Evolutionary conservation across 176 grass and related monocot genomes (phyloP).

Genomic region (Eleusine coracana): DNA sequence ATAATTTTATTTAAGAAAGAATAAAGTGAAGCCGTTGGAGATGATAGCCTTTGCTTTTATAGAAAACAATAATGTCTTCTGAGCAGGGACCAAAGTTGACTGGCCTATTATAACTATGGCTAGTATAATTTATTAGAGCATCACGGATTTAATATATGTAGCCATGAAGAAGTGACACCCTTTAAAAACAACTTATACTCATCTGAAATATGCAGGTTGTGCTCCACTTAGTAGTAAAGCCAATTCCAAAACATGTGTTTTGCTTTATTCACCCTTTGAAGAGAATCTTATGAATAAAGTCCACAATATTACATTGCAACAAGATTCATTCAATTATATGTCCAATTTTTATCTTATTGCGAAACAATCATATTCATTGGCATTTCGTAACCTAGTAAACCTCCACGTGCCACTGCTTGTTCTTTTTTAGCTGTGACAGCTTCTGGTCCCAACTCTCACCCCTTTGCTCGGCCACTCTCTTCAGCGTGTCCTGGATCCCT

Average conservation of each 20-base stretch:
- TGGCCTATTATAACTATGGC: not conserved
- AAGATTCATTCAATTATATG: not conserved
- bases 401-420: slow-evolving; percentile 96
- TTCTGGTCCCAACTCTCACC: slow-evolving; percentile 92
- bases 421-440: slow-evolving; percentile 84
- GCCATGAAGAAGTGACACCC: not conserved
- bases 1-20: not conserved
- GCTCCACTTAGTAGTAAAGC: not conserved
- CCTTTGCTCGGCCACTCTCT: slow-evolving; percentile 86
- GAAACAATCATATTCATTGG: slow-evolving; percentile 24
- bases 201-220: not conserved
- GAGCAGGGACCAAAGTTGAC: not conserved
- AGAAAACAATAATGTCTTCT: not conserved
- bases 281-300: slow-evolving; percentile 32
- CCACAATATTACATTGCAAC: not conserved
- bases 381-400: slow-evolving; percentile 54
- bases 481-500: slow-evolving; percentile 85
- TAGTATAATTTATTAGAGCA: not conserved
- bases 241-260: slow-evolving; percentile 7
- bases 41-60: not conserved
- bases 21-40: slow-evolving; percentile 16
- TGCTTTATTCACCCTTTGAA: slow-evolving; percentile 33
- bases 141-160: not conserved
- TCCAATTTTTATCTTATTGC: not conserved
- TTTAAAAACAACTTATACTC: not conserved